Evolutionary conservation across 805 yeast species (phyloP).

Genomic region (Nematodospora valgi): DNA sequence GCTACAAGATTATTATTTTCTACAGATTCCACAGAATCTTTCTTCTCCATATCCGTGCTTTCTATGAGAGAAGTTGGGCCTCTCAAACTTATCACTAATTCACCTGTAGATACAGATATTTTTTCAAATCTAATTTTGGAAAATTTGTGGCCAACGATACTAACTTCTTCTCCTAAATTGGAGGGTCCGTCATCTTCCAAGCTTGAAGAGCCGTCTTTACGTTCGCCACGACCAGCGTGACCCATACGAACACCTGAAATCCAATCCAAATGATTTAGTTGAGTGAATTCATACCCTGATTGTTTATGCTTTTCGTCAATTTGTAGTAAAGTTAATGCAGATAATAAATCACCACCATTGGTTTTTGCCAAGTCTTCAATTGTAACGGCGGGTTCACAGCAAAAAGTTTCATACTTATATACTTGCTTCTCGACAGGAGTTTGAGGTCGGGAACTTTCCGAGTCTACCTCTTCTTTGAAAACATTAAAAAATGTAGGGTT

Average conservation of each 20-base stretch:
- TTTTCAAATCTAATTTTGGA: constrained; percentile 84
- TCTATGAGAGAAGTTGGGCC: constrained; percentile 44
- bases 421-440: constrained; percentile 7
- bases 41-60: not conserved
- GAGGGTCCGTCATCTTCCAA: constrained; percentile 37
- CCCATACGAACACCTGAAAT: constrained; percentile 88
- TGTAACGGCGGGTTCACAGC: constrained; percentile 34
- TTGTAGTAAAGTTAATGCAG: constrained; percentile 35
- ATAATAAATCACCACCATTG: constrained; percentile 31
- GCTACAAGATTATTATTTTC: constrained; percentile 6
- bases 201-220: constrained; percentile 2
- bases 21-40: not conserved
- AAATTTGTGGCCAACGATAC: constrained; percentile 81
- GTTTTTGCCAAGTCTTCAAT: constrained; percentile 29
- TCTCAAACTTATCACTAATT: constrained; percentile 66
- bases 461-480: constrained; percentile 11
- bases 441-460: constrained; percentile 6
- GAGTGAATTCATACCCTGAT: constrained; percentile 29
- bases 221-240: constrained; percentile 39
- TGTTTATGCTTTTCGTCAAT: constrained; percentile 37
- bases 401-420: constrained; percentile 30
- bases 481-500: constrained; percentile 23
- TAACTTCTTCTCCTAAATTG: constrained; percentile 88
- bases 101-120: constrained; percentile 85
- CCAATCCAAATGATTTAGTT: constrained; percentile 79